Percentiles rank a stretch among this genome's conserved stretches.
phyloP scores from a whole-genome alignment of 2,329 filamentous ascomycete species.

The Monosporascus sp. region DNA sequence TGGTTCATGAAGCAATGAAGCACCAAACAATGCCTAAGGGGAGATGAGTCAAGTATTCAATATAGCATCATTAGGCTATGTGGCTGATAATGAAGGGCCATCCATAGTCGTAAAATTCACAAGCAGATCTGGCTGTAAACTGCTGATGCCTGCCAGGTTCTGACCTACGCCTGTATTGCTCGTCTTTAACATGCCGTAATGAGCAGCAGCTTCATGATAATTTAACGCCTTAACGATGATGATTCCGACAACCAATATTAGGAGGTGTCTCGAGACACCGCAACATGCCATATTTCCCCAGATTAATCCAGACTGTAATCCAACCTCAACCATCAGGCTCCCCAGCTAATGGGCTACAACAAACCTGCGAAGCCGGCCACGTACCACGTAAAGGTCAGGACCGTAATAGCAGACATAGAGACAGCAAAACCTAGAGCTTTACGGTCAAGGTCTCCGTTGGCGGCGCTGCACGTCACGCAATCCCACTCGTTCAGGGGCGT shows the following conservation, averaged over 20 bases:
- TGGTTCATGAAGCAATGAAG: too few relatives aligned
- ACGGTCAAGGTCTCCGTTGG: slow-evolving; percentile 39
- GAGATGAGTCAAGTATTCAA: neutral
- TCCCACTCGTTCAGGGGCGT: slow-evolving; percentile 45
- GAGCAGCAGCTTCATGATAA: neutral
- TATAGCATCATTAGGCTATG: slow-evolving; percentile 19
- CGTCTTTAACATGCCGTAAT: neutral
- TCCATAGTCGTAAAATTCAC: slow-evolving; percentile 11
- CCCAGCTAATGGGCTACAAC: slow-evolving; percentile 10
- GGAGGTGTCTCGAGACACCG: slow-evolving; percentile 8
- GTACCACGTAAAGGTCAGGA: slow-evolving; percentile 61
- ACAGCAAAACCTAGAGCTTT: slow-evolving; percentile 46
- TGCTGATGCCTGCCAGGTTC: slow-evolving; percentile 4
- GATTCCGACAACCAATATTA: neutral
- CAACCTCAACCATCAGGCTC: neutral
- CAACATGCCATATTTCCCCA: slow-evolving; percentile 11
- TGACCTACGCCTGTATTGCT: slow-evolving; percentile 6
- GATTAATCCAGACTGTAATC: slow-evolving; percentile 3
- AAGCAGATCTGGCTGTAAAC: neutral
- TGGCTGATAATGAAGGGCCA: slow-evolving; percentile 6
- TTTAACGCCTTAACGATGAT: neutral
- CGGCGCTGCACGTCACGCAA: slow-evolving; percentile 54
- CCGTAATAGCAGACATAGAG: slow-evolving; percentile 50
- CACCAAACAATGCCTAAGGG: too few relatives aligned
- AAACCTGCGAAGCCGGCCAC: slow-evolving; percentile 45